These are phyloP conservation scores for Salix suchowensis DNA, from an alignment of 345 rosid genomes.

Conservation along the genomic window DNA sequence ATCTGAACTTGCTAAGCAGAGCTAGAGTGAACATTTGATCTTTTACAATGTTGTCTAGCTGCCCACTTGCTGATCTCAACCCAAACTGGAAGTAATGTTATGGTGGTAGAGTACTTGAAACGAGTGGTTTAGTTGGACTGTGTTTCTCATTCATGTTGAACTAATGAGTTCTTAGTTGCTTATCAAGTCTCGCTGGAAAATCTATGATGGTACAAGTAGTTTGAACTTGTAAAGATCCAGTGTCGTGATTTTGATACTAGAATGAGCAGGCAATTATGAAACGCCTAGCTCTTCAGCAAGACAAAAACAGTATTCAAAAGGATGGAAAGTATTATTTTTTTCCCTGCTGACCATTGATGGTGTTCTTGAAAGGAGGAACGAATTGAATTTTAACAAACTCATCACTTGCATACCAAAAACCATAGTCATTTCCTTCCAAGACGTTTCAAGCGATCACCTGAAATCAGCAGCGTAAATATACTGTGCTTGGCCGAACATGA, in stretches of 20 bases:
- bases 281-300: not conserved
- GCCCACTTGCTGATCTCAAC: not conserved
- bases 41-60: not conserved
- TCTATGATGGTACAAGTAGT: not conserved
- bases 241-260: not conserved
- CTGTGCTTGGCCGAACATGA: no score
- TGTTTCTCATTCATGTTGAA: not conserved
- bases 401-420: not conserved
- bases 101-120: not conserved
- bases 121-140: not conserved
- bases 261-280: not conserved
- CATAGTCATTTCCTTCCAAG: not conserved
- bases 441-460: not conserved
- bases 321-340: not conserved
- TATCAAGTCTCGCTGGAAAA: not conserved
- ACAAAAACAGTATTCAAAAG: not conserved
- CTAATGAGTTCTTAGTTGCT: not conserved
- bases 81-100: not conserved
- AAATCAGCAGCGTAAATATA: not conserved
- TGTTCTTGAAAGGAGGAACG: no score
- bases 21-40: not conserved
- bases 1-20: slow-evolving; percentile 34
- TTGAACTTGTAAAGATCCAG: not conserved
- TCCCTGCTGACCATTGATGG: no score
- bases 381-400: no score